Evolutionary conservation across 2,329 filamentous ascomycete genomes (phyloP).

Genomic region (Dothistroma pini): DNA sequence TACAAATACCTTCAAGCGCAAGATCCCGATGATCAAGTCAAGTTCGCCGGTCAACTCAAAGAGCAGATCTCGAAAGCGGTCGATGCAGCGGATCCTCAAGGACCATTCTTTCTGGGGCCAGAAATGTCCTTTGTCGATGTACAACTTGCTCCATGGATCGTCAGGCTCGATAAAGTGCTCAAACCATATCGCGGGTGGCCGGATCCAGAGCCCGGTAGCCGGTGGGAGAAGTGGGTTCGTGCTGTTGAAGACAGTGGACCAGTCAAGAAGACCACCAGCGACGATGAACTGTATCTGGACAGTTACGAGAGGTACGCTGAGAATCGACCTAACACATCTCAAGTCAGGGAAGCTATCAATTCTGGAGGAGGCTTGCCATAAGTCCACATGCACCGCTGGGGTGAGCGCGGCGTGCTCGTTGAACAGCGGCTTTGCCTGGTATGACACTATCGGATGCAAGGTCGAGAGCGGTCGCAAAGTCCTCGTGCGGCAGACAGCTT

Average conservation of each 20-base stretch:
- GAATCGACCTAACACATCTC: constrained; percentile 57
- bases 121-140: constrained; percentile 66
- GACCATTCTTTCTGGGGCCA: constrained; percentile 62
- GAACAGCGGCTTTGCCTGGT: no score
- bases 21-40: constrained; percentile 56
- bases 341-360: constrained; percentile 59
- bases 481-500: no score
- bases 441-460: no score
- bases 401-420: no score
- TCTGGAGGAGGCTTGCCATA: constrained; percentile 53
- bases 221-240: constrained; percentile 67
- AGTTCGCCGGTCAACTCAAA: constrained; percentile 60
- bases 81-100: constrained; percentile 54
- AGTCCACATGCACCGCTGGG: not conserved
- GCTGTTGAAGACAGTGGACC: constrained; percentile 64
- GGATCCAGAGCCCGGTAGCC: constrained; percentile 57
- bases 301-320: constrained; percentile 63
- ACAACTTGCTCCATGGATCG: constrained; percentile 70
- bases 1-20: constrained; percentile 68
- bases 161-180: constrained; percentile 64
- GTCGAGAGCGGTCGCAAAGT: no score
- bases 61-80: constrained; percentile 61
- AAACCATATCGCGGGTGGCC: constrained; percentile 64
- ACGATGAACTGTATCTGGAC: constrained; percentile 62
- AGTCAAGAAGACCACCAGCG: constrained; percentile 64